A percentile compares a stretch with the other conserved stretches of the same genome.
Evolutionary conservation across 768 basidiomycete genomes (phyloP).

Genomic region (Amyloporia xantha): DNA sequence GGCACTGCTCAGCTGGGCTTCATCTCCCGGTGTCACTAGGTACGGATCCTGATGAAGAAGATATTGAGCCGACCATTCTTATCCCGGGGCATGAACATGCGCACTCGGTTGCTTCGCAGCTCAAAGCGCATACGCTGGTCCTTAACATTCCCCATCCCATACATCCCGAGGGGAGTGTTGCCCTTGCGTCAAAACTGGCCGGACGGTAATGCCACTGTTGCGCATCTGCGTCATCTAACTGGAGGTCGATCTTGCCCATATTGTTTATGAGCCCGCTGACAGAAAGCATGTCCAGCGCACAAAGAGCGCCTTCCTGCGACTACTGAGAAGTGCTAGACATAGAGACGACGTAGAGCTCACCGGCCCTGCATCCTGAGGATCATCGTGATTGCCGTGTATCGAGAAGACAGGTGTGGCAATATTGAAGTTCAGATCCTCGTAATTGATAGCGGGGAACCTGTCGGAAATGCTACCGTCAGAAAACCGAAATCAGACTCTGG

Average conservation of each 20-base stretch:
- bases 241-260: constrained; percentile 94
- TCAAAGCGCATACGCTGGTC: constrained; percentile 97
- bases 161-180: constrained; percentile 78
- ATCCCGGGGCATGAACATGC: constrained; percentile 93
- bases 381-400: constrained; percentile 98
- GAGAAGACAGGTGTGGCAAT: constrained; percentile 96
- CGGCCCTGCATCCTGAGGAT: constrained; percentile 92
- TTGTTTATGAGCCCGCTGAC: constrained; percentile 94
- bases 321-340: not conserved
- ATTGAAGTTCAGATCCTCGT: constrained; percentile 95
- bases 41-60: constrained; percentile 94
- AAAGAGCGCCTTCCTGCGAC: constrained; percentile 84
- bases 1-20: too few relatives aligned
- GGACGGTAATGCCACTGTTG: constrained; percentile 74
- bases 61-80: constrained; percentile 95
- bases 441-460: constrained; percentile 95
- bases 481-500: not conserved
- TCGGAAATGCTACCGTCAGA: not conserved
- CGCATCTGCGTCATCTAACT: constrained; percentile 61
- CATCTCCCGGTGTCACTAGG: too few relatives aligned
- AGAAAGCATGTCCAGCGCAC: constrained; percentile 91
- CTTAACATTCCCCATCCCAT: constrained; percentile 95
- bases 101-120: constrained; percentile 85
- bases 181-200: constrained; percentile 89
- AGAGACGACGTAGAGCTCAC: constrained; percentile 36